These are phyloP conservation scores for Eragrostis tef DNA, from an alignment of 202 grass and related monocot species.

Conservation along the genomic window DNA sequence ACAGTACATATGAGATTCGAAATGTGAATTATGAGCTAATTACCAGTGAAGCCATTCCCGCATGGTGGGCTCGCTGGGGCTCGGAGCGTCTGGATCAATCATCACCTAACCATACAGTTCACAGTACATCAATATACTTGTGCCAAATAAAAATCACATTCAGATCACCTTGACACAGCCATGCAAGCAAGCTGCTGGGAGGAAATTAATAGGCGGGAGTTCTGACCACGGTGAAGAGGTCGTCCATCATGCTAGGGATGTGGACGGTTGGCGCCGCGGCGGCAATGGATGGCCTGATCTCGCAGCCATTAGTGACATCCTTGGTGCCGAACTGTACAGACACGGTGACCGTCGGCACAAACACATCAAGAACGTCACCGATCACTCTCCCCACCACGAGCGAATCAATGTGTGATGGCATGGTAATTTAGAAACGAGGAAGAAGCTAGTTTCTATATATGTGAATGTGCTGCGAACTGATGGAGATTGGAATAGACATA, in stretches of 20 bases:
- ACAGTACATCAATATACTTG: not conserved
- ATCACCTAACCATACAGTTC: conserved; percentile 47
- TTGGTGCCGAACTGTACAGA: conserved; percentile 59
- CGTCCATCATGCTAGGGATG: conserved; percentile 48
- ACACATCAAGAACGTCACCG: conserved; percentile 75
- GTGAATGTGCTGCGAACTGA: not conserved
- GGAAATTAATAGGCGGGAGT: not conserved
- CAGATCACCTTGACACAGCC: not conserved
- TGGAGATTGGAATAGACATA: not conserved
- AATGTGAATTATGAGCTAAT: not conserved
- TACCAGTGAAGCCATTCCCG: conserved; percentile 88
- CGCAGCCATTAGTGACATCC: conserved; percentile 67
- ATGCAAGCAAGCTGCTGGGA: not conserved
- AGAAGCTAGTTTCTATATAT: not conserved
- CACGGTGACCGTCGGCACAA: conserved; percentile 64
- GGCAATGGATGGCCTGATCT: conserved; percentile 62
- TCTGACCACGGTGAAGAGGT: conserved; percentile 74
- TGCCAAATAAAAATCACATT: not conserved
- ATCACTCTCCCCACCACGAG: conserved; percentile 83
- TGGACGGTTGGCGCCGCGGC: conserved; percentile 46
- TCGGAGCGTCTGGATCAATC: conserved; percentile 84
- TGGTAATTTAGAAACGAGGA: not conserved
- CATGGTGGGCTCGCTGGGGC: conserved; percentile 78
- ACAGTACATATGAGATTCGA: not conserved
- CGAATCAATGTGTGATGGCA: conserved; percentile 66